A percentile compares a stretch with the other conserved stretches of the same genome.
Evolutionary conservation across 768 basidiomycete species (phyloP).

Genomic region (Xerocomellus dryophilus): DNA sequence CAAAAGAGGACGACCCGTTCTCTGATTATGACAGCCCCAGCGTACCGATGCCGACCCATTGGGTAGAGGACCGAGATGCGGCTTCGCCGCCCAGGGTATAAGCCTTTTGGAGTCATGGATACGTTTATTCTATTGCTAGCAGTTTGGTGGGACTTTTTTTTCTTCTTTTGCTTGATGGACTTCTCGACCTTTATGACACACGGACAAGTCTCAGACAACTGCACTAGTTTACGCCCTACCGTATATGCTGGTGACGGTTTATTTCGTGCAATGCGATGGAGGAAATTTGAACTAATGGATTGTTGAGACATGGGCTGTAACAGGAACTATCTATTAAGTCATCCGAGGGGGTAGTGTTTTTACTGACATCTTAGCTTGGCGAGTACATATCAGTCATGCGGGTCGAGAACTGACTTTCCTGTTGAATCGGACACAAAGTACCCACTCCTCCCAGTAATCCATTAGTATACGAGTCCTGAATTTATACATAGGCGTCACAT

Average conservation of each 20-base stretch:
- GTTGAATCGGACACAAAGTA: neutral
- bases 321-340: too few species aligned
- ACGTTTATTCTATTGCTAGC: neutral
- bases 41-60: constrained; percentile 34
- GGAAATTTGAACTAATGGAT: too few species aligned
- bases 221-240: neutral
- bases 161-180: neutral
- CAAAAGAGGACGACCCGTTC: constrained; percentile 52
- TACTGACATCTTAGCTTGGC: too few species aligned
- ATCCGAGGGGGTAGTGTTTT: too few species aligned
- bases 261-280: too few species aligned
- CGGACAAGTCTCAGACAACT: neutral
- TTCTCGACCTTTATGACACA: neutral
- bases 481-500: neutral
- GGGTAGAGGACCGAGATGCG: constrained; percentile 44
- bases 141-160: neutral
- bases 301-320: too few species aligned
- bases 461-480: neutral
- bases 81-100: constrained; percentile 20
- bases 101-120: neutral
- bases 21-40: constrained; percentile 43
- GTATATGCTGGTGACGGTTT: too few species aligned
- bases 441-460: neutral
- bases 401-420: neutral
- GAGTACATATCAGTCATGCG: too few species aligned